phyloP scores from a whole-genome alignment of 2,329 filamentous ascomycete species.

The Pseudopithomyces maydicus region DNA sequence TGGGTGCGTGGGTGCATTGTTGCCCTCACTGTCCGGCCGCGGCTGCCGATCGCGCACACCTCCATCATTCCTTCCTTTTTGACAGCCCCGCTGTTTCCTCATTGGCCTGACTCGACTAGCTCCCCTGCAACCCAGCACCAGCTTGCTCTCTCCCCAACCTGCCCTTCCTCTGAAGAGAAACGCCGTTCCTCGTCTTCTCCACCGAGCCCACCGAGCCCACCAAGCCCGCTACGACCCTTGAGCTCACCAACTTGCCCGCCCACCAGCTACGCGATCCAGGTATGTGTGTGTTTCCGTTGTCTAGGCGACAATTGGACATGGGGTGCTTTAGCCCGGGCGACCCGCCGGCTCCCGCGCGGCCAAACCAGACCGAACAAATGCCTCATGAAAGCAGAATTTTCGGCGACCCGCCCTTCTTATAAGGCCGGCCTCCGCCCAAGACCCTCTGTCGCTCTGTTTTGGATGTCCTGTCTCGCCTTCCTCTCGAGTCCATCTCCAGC shows the following conservation, averaged over 20 bases:
- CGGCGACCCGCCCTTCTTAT: constrained; percentile 35
- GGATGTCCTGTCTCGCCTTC: constrained; percentile 35
- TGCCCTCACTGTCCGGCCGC: neutral
- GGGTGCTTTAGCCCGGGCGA: constrained; percentile 29
- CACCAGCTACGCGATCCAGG: constrained; percentile 14
- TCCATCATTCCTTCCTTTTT: constrained; percentile 4
- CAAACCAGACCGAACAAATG: constrained; percentile 39
- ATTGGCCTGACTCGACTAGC: constrained; percentile 6
- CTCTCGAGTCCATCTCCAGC: constrained; percentile 26
- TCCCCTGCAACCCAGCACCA: constrained; percentile 2
- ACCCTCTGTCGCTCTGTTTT: constrained; percentile 24
- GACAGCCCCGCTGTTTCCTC: constrained; percentile 1
- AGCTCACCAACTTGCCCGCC: neutral
- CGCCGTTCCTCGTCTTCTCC: constrained; percentile 5
- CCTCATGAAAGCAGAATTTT: constrained; percentile 44
- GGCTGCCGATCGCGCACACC: constrained; percentile 6
- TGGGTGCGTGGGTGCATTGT: no score
- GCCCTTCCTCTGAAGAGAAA: neutral
- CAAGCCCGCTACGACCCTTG: constrained; percentile 1
- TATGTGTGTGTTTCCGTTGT: constrained; percentile 34
- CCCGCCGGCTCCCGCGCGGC: constrained; percentile 35
- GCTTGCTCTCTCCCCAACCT: constrained; percentile 5
- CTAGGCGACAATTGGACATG: constrained; percentile 27
- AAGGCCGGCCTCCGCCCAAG: constrained; percentile 28
- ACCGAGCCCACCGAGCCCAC: neutral